These are phyloP conservation scores for Fraxinus paxiana DNA, from an alignment of 305 asterid genomes.

Conservation along the genomic window DNA sequence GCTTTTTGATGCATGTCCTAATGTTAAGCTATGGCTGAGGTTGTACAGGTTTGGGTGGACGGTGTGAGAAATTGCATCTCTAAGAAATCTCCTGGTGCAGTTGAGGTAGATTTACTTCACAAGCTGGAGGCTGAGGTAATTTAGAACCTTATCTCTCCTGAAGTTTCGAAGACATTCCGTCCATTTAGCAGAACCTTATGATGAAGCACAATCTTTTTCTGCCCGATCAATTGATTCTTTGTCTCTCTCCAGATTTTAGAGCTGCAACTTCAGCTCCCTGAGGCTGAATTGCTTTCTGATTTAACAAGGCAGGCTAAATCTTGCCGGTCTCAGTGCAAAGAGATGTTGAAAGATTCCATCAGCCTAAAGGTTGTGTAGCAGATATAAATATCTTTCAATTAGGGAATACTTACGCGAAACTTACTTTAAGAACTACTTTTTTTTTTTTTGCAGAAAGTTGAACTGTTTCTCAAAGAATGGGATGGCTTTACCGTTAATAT, in stretches of 20 bases:
- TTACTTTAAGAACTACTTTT: slow-evolving; percentile 23
- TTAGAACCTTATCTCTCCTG: slow-evolving; percentile 5
- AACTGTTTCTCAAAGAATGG: slow-evolving; percentile 56
- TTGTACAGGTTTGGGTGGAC: slow-evolving; percentile 66
- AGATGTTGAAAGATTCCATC: slow-evolving; percentile 54
- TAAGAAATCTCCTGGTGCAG: slow-evolving; percentile 49
- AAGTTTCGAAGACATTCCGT: not conserved
- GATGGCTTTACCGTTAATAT: slow-evolving; percentile 61
- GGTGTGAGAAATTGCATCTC: slow-evolving; percentile 55
- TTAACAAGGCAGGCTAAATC: slow-evolving; percentile 54
- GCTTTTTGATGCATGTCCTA: not conserved
- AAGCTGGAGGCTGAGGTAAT: slow-evolving; percentile 74
- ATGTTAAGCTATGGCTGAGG: slow-evolving; percentile 12
- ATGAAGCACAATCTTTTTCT: not conserved
- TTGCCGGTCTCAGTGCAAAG: slow-evolving; percentile 64
- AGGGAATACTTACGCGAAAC: slow-evolving; percentile 22
- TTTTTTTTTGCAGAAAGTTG: slow-evolving; percentile 52
- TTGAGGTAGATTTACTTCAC: slow-evolving; percentile 63
- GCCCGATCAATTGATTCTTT: not conserved
- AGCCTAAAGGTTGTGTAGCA: slow-evolving; percentile 54
- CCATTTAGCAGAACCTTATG: not conserved
- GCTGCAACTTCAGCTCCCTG: slow-evolving; percentile 71
- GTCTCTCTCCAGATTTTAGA: slow-evolving; percentile 41
- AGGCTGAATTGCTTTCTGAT: slow-evolving; percentile 50
- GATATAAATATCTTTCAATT: slow-evolving; percentile 20